A percentile compares a stretch with the other conserved stretches of the same genome.
Evolutionary conservation across 306 rosid species (phyloP).

Genomic region (Aeschynomene evenia): DNA sequence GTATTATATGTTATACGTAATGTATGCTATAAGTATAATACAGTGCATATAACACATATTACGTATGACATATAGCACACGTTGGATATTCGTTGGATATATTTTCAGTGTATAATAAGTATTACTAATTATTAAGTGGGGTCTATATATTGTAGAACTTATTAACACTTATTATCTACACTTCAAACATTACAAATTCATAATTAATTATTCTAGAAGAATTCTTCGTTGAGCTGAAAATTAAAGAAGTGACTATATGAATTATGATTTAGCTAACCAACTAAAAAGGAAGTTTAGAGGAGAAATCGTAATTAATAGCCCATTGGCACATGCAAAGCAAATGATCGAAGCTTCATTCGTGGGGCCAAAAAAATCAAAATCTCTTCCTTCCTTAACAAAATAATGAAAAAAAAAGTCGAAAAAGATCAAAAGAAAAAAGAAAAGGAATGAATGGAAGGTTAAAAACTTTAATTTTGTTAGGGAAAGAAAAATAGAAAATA

Average conservation of each 20-base stretch:
- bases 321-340: conserved; percentile 7
- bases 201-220: conserved; percentile 28
- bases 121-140: too few species aligned
- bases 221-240: background rate
- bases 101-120: too few species aligned
- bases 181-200: background rate
- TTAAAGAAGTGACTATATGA: conserved; percentile 11
- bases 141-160: background rate
- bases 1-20: too few species aligned
- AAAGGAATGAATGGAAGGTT: background rate
- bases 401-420: background rate
- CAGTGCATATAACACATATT: too few species aligned
- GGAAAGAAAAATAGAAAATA: too few species aligned
- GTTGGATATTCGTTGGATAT: too few species aligned
- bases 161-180: background rate
- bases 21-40: too few species aligned
- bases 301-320: conserved; percentile 31
- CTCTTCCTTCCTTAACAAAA: background rate
- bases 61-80: too few species aligned
- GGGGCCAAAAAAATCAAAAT: conserved; percentile 27
- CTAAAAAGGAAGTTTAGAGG: conserved; percentile 30
- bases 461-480: background rate
- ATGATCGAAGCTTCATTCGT: conserved; percentile 4
- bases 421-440: background rate
- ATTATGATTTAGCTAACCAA: conserved; percentile 13